Percentiles rank a stretch among this genome's conserved stretches.
Conservation (phyloP, 345 rosid genomes). For the Lepidium didymum region DNA sequence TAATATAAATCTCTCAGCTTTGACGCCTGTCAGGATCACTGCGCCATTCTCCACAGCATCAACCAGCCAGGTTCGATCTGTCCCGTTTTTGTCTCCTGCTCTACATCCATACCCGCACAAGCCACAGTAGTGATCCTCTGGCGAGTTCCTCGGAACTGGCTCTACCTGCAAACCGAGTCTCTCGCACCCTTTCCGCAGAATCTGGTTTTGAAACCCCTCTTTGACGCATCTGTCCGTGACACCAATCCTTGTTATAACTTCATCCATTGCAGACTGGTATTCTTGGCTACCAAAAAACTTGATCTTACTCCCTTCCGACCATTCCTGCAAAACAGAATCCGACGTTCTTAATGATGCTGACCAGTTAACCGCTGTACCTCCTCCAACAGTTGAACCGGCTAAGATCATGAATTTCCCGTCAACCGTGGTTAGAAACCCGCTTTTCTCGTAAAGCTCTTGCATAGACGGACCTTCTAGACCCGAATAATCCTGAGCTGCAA, state of each 20-base stretch:
- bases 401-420: conserved; percentile 34
- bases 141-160: conserved; percentile 36
- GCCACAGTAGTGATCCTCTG: conserved; percentile 52
- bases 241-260: conserved; percentile 36
- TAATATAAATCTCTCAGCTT: conserved; percentile 41
- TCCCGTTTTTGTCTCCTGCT: conserved; percentile 48
- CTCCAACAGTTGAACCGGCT: conserved; percentile 55
- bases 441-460: conserved; percentile 39
- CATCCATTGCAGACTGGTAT: conserved; percentile 44
- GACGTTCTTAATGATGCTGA: conserved; percentile 48
- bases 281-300: conserved; percentile 38
- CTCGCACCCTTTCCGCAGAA: conserved; percentile 51
- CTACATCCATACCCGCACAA: conserved; percentile 47
- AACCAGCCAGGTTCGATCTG: conserved; percentile 48
- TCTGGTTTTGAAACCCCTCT: conserved; percentile 51
- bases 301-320: conserved; percentile 41
- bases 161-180: conserved; percentile 43
- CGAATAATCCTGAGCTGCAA: conserved; percentile 37
- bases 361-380: conserved; percentile 59
- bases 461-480: conserved; percentile 44
- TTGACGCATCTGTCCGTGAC: conserved; percentile 33
- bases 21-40: conserved; percentile 43
- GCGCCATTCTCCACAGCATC: conserved; percentile 49
- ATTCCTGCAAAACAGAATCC: conserved; percentile 34
- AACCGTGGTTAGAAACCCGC: conserved; percentile 30